A percentile compares a stretch with the other conserved stretches of the same genome.
These are phyloP conservation scores for Ilyonectria sp. DNA, from an alignment of 2,329 filamentous ascomycete genomes.

Conservation along the genomic window DNA sequence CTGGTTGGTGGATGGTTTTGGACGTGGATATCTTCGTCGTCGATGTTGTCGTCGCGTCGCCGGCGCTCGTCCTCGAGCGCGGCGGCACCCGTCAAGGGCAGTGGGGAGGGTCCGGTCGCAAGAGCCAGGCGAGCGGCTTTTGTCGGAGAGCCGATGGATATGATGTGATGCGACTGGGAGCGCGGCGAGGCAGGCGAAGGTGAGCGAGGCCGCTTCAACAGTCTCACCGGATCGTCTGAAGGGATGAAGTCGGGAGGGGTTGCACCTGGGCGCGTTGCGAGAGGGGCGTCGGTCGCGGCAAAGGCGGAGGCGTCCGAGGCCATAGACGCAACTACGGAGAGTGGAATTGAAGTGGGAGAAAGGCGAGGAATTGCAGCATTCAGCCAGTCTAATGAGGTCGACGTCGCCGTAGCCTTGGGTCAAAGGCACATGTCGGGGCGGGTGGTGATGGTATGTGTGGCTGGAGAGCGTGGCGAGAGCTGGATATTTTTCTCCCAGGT, in stretches of 20 bases:
- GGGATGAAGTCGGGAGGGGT: conserved; percentile 55
- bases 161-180: conserved; percentile 49
- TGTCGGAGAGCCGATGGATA: conserved; percentile 64
- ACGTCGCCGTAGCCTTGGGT: conserved; percentile 43
- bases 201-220: conserved; percentile 64
- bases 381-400: conserved; percentile 44
- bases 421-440: conserved; percentile 56
- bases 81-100: conserved; percentile 67
- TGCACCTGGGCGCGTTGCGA: conserved; percentile 54
- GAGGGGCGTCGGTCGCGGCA: conserved; percentile 67
- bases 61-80: conserved; percentile 69
- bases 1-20: conserved; percentile 61
- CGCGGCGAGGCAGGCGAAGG: conserved; percentile 60
- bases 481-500: conserved; percentile 48
- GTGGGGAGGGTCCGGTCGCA: conserved; percentile 60
- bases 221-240: conserved; percentile 58
- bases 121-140: conserved; percentile 68
- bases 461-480: conserved; percentile 63
- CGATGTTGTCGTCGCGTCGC: conserved; percentile 56
- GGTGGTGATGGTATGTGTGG: conserved; percentile 56
- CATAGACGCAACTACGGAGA: conserved; percentile 58
- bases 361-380: conserved; percentile 36
- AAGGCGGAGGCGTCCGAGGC: conserved; percentile 68
- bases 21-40: conserved; percentile 56
- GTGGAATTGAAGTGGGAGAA: conserved; percentile 40